A percentile compares a stretch with the other conserved stretches of the same genome.
Conservation (phyloP, 371 early-diverging fungal species). For the Mucor saturninus region DNA sequence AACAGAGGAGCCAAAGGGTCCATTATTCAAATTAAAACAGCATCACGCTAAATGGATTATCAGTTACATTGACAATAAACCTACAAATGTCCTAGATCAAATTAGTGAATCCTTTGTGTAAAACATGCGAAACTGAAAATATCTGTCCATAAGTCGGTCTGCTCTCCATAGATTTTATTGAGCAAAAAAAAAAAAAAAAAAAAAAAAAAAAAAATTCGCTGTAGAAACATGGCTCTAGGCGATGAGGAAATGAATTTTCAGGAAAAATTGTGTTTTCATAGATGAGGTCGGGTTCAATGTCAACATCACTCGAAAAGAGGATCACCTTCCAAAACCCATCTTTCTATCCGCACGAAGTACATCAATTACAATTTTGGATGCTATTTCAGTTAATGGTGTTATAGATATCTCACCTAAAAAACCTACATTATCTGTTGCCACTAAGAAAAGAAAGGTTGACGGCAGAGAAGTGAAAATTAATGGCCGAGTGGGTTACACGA, state of each 20-base stretch:
- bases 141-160: no score
- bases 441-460: neutral
- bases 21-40: neutral
- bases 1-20: neutral
- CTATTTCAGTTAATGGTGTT: conserved; percentile 15
- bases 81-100: no score
- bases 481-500: neutral
- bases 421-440: neutral
- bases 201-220: no score
- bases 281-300: conserved; percentile 26
- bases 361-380: conserved; percentile 19
- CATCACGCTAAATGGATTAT: no score
- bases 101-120: no score
- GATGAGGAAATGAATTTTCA: conserved; percentile 13
- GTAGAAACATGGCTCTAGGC: conserved; percentile 7
- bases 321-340: conserved; percentile 8
- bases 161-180: no score
- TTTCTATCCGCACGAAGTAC: neutral
- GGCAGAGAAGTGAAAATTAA: neutral
- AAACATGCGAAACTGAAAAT: no score
- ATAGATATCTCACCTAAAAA: conserved; percentile 21
- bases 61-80: no score
- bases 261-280: conserved; percentile 21
- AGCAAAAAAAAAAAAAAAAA: no score
- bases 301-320: conserved; percentile 11